These are phyloP conservation scores for Aspergillus pseudoviridinutans DNA, from an alignment of 2,329 filamentous ascomycete species.

Conservation along the genomic window DNA sequence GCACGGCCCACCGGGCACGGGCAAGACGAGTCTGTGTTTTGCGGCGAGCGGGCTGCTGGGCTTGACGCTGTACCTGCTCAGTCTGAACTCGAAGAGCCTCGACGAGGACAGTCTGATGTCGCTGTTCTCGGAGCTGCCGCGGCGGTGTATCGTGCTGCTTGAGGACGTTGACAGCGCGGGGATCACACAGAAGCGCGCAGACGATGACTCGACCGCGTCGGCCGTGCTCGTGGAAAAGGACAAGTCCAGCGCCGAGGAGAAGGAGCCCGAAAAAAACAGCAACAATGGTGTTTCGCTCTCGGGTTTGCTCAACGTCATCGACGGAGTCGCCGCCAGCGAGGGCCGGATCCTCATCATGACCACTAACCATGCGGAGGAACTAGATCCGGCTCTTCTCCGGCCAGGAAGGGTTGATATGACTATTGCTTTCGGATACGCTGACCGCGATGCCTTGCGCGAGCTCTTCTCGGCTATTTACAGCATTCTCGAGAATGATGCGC, in stretches of 20 bases:
- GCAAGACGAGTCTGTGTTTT: constrained; percentile 69
- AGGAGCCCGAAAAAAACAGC: constrained; percentile 4
- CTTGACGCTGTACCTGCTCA: constrained; percentile 69
- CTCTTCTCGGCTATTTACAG: constrained; percentile 40
- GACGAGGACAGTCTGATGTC: constrained; percentile 62
- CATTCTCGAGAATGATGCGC: constrained; percentile 27
- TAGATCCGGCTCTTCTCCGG: constrained; percentile 62
- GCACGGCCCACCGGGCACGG: constrained; percentile 74
- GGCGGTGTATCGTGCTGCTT: constrained; percentile 67
- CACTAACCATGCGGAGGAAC: constrained; percentile 61
- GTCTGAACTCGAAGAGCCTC: constrained; percentile 58
- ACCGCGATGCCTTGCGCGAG: constrained; percentile 32
- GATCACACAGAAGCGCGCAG: constrained; percentile 53
- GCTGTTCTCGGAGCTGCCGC: constrained; percentile 65
- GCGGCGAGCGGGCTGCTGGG: constrained; percentile 67
- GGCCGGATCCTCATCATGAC: constrained; percentile 72
- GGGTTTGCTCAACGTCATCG: constrained; percentile 66
- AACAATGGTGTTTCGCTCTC: constrained; percentile 57
- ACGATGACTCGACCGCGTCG: constrained; percentile 36
- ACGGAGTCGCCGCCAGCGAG: constrained; percentile 66
- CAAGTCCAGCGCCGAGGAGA: constrained; percentile 14
- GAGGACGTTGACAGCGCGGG: constrained; percentile 75
- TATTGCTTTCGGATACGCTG: constrained; percentile 52
- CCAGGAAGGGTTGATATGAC: constrained; percentile 65
- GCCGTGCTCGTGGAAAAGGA: constrained; percentile 17